These are phyloP conservation scores for Hirschfeldia incana DNA, from an alignment of 345 rosid genomes.

Conservation along the genomic window DNA sequence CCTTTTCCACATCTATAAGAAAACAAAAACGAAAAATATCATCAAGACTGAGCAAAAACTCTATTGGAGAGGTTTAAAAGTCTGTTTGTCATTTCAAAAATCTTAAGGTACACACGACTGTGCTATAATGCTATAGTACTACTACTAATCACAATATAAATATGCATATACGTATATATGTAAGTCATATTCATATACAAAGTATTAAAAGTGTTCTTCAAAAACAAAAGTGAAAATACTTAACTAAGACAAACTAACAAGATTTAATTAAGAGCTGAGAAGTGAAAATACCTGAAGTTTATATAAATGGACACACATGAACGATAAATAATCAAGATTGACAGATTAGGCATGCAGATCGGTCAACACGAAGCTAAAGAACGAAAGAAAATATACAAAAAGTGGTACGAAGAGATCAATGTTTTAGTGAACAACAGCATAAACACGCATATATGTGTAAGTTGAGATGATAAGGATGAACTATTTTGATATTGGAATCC, in stretches of 20 bases:
- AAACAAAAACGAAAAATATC: slow-evolving; percentile 4
- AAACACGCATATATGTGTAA: neutral
- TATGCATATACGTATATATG: neutral
- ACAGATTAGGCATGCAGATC: neutral
- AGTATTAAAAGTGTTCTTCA: neutral
- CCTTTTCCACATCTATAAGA: slow-evolving; percentile 29
- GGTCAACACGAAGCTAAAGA: slow-evolving; percentile 7
- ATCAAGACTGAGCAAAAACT: slow-evolving; percentile 18
- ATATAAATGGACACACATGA: neutral
- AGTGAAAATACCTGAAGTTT: neutral
- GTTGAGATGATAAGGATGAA: slow-evolving; percentile 8
- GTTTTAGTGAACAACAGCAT: neutral
- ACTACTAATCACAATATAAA: neutral
- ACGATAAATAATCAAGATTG: neutral
- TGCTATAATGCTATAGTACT: neutral
- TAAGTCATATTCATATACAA: neutral
- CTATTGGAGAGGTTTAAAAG: slow-evolving; percentile 14
- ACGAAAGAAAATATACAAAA: neutral
- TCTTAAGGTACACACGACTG: slow-evolving; percentile 20
- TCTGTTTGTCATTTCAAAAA: slow-evolving; percentile 13
- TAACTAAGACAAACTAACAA: neutral
- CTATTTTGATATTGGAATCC: neutral
- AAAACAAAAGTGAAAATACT: neutral
- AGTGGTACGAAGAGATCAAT: neutral
- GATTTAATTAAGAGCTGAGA: neutral